phyloP scores from a whole-genome alignment of 2,329 filamentous ascomycete genomes.

The Sporothrix globosa region DNA sequence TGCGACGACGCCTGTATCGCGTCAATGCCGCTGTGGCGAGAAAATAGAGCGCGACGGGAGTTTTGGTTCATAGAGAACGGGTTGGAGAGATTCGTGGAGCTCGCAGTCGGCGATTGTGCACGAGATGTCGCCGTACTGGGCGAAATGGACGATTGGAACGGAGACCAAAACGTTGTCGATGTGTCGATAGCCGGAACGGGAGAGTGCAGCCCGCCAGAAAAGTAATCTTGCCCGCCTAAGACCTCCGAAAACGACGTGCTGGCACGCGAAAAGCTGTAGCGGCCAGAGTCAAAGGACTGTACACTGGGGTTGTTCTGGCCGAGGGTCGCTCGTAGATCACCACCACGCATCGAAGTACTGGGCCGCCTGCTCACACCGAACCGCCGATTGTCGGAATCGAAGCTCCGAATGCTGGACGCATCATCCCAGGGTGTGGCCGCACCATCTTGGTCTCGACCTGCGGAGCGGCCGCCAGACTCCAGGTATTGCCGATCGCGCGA shows the following conservation, averaged over 20 bases:
- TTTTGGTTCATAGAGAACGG: constrained; percentile 52
- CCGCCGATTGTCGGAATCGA: constrained; percentile 54
- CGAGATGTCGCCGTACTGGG: constrained; percentile 63
- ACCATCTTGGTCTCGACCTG: constrained; percentile 51
- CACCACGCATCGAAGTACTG: constrained; percentile 53
- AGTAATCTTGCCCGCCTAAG: constrained; percentile 70
- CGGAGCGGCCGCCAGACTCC: constrained; percentile 48
- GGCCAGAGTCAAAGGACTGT: constrained; percentile 68
- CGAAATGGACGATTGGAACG: constrained; percentile 70
- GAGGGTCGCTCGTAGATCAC: constrained; percentile 60
- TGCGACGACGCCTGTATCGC: constrained; percentile 42
- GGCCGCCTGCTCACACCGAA: constrained; percentile 47
- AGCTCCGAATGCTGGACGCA: constrained; percentile 56
- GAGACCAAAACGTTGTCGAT: constrained; percentile 84
- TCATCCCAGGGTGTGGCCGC: constrained; percentile 56
- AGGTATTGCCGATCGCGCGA: constrained; percentile 71
- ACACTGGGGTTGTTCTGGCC: constrained; percentile 65
- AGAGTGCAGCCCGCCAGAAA: constrained; percentile 65
- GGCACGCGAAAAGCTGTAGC: constrained; percentile 62
- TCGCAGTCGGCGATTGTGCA: constrained; percentile 65
- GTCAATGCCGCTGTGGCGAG: constrained; percentile 43
- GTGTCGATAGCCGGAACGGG: constrained; percentile 74
- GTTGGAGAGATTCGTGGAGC: constrained; percentile 60
- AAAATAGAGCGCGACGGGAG: constrained; percentile 44
- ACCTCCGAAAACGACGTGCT: constrained; percentile 65